Base-by-base conservation (phyloP, 257 asterid genomes). In the Striga asiatica region DNA sequence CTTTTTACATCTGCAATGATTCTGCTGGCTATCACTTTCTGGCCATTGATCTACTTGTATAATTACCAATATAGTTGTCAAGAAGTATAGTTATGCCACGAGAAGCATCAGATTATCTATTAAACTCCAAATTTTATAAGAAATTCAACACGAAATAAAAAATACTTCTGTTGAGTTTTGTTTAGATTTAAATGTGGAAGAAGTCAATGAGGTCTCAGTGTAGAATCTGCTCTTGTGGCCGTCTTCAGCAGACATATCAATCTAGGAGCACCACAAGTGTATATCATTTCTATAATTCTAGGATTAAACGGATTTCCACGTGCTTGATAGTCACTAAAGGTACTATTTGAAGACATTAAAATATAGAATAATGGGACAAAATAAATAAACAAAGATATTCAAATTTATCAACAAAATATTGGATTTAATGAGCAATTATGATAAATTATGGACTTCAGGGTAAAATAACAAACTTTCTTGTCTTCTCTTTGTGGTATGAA, bases 231-330 rank as follows among this genome's bases (percentile, higher is more conserved):
- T 10, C 8, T 49, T 47, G 47, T 64, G 57, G 58, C 45, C 28
- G 34, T 17, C 53, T 56, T 12, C 50, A 6, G 50, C 23, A 43
- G 42, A 31, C 24, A 52, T 27, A 19, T 31, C 39, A 55, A 54
- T 41, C 17, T 37, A 12, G 43, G 23, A 37, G 49, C 6, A 11
- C 38, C 12, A 29, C 8, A 12, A 28, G 38, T 18, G 10, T 55
- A 31, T 57, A 21, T 5, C 12, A 14, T 1, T 25, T 54, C 39
- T 67, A 34, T 20, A 14, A 0, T 25, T 54, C 39, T 67, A 34
- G 13, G 49, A 39, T 17, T 54, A 55, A 54, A 68, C 41, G 39
- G 49, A 29, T 55, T 55, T 48, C 35, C 43, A 38, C 28, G 54
- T 56, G 46, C 27, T 29, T 23, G 54, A 39, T 16, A 23, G 41